phyloP scores from a whole-genome alignment of 176 grass and related monocot species.

The Zea mays region DNA sequence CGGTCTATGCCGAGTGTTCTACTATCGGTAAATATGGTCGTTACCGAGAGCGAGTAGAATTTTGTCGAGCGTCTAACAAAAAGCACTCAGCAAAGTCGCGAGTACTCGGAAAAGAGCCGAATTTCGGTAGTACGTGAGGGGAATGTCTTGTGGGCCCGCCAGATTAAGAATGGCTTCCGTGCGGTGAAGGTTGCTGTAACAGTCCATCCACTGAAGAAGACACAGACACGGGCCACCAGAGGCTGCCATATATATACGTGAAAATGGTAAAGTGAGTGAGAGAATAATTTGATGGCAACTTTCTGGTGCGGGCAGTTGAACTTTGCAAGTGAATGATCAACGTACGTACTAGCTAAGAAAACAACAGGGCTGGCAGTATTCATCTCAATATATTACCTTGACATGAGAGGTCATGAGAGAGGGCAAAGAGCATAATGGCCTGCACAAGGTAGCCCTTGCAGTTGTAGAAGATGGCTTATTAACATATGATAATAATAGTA shows the following conservation, averaged over 20 bases:
- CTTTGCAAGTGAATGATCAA: constrained; percentile 30
- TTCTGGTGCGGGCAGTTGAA: constrained; percentile 43
- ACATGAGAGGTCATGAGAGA: background rate
- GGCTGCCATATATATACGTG: background rate
- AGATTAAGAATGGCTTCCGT: too few relatives aligned
- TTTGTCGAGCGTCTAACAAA: too few relatives aligned
- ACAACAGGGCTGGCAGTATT: background rate
- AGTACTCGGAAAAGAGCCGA: too few relatives aligned
- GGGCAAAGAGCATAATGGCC: constrained; percentile 31
- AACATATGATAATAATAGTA: constrained; percentile 45
- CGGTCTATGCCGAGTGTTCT: too few relatives aligned
- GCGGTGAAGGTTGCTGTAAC: background rate
- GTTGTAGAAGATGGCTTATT: constrained; percentile 24
- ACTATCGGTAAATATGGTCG: too few relatives aligned
- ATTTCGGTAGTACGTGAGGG: too few relatives aligned
- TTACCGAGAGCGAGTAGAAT: too few relatives aligned
- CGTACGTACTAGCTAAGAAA: background rate
- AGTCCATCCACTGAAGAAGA: background rate
- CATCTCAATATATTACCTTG: background rate
- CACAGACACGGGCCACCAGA: background rate
- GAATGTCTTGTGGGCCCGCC: too few relatives aligned
- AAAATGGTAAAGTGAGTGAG: constrained; percentile 30
- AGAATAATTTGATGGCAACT: constrained; percentile 41
- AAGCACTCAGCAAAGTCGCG: too few relatives aligned
- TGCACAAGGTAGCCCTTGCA: constrained; percentile 27